phyloP scores from a whole-genome alignment of 1,284 basidiomycete genomes.

The Tilletiaria anomala region DNA sequence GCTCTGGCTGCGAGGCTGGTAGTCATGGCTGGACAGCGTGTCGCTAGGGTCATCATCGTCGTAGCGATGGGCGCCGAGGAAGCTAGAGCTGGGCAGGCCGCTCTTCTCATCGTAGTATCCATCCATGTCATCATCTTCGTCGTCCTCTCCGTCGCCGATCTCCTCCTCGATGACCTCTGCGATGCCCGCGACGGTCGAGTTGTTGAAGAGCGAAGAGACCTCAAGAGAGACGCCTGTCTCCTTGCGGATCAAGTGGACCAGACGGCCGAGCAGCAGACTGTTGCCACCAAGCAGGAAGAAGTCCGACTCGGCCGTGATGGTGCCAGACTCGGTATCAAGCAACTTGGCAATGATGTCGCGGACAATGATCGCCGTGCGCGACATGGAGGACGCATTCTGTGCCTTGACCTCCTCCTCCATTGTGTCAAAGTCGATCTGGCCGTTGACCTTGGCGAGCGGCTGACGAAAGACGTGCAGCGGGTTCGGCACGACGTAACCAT shows the following conservation, averaged over 20 bases:
- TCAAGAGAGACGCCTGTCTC: constrained; percentile 37
- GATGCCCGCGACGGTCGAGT: constrained; percentile 36
- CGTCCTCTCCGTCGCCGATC: constrained; percentile 21
- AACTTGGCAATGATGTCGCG: constrained; percentile 37
- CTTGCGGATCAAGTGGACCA: constrained; percentile 37
- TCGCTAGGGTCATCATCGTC: constrained; percentile 26
- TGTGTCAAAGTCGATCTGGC: constrained; percentile 35
- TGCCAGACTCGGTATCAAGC: constrained; percentile 36
- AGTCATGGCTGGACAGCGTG: constrained; percentile 33
- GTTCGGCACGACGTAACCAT: constrained; percentile 39
- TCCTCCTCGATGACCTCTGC: constrained; percentile 34
- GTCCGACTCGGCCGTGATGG: constrained; percentile 39
- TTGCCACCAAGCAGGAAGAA: constrained; percentile 40
- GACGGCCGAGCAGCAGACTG: constrained; percentile 34
- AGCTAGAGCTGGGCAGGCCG: constrained; percentile 13
- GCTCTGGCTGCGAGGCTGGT: constrained; percentile 34
- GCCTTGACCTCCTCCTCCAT: constrained; percentile 39
- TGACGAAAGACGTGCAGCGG: constrained; percentile 40
- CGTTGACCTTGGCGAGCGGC: constrained; percentile 33
- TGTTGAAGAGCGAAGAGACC: constrained; percentile 36
- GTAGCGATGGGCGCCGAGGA: constrained; percentile 31
- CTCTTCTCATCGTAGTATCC: constrained; percentile 34
- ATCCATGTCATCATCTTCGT: constrained; percentile 25
- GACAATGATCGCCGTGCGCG: constrained; percentile 32
- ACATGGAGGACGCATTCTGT: constrained; percentile 37